phyloP scores from a whole-genome alignment of 2,329 filamentous ascomycete species.

The Massarina eburnea region DNA sequence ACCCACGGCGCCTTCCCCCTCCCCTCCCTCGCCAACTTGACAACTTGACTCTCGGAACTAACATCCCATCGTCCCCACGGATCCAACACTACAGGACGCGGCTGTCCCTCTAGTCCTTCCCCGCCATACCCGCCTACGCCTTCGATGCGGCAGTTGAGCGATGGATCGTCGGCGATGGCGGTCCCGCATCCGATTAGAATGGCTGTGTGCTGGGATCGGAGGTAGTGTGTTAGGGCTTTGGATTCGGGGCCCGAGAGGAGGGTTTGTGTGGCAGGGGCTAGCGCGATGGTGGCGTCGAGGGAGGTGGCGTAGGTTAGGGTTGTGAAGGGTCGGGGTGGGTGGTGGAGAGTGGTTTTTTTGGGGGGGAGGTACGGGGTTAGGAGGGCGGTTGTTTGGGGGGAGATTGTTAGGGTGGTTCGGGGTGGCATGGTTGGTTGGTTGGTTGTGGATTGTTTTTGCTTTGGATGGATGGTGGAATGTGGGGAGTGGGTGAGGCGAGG shows the following conservation, averaged over 20 bases:
- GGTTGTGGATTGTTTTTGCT: not conserved
- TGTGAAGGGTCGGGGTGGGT: too few species aligned
- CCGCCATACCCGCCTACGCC: slow-evolving; percentile 61
- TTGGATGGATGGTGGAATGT: not conserved
- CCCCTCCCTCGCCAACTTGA: slow-evolving; percentile 64
- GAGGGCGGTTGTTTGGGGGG: slow-evolving; percentile 48
- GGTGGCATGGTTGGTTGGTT: slow-evolving; percentile 1
- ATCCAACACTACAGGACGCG: slow-evolving; percentile 81
- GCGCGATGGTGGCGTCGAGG: slow-evolving; percentile 77
- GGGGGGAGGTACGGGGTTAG: slow-evolving; percentile 55
- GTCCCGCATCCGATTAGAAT: slow-evolving; percentile 86
- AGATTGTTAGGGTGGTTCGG: slow-evolving; percentile 42
- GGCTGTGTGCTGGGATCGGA: slow-evolving; percentile 79
- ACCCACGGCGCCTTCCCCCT: slow-evolving; percentile 74
- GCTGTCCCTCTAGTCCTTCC: slow-evolving; percentile 61
- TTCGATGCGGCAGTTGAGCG: slow-evolving; percentile 76
- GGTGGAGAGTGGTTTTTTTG: too few species aligned
- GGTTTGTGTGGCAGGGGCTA: slow-evolving; percentile 79
- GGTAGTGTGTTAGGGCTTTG: slow-evolving; percentile 91
- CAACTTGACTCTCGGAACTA: slow-evolving; percentile 61
- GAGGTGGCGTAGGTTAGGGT: slow-evolving; percentile 92
- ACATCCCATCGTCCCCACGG: slow-evolving; percentile 74
- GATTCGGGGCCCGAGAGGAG: slow-evolving; percentile 78
- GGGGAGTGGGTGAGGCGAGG: not conserved
- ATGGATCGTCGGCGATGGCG: slow-evolving; percentile 80